Evolutionary conservation across 305 asterid species (phyloP).

Genomic region (Solanum hybrid): DNA sequence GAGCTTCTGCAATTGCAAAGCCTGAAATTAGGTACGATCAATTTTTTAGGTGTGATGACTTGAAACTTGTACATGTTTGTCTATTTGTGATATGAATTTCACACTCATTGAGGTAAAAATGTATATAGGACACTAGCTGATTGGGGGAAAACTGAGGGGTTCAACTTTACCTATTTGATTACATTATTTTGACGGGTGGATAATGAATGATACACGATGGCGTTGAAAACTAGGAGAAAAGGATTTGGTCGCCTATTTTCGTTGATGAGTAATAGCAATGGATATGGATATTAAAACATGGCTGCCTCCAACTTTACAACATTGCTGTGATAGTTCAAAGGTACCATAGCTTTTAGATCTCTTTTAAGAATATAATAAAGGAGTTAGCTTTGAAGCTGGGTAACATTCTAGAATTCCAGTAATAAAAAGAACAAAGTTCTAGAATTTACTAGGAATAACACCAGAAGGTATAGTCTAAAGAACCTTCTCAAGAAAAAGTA

Average conservation of each 20-base stretch:
- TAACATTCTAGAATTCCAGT: not conserved
- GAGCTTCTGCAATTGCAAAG: constrained; percentile 22
- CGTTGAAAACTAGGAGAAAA: not conserved
- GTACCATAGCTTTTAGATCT: not conserved
- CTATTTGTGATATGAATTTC: not conserved
- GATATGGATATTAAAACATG: not conserved
- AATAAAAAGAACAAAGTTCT: not conserved
- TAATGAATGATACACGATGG: not conserved
- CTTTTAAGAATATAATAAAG: not conserved
- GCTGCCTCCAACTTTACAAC: not conserved
- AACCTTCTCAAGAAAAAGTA: not conserved
- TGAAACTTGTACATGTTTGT: not conserved
- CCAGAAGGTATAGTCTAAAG: not conserved
- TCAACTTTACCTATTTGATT: not conserved
- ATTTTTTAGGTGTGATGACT: not conserved
- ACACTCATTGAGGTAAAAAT: not conserved
- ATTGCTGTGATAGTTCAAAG: not conserved
- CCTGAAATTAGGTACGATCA: constrained; percentile 25
- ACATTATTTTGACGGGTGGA: not conserved
- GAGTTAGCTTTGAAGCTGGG: not conserved
- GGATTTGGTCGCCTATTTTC: not conserved
- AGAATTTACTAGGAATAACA: not conserved
- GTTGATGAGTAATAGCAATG: not conserved
- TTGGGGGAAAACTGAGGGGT: not conserved
- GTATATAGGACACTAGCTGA: not conserved